These are phyloP conservation scores for Angomonas deanei DNA, from an alignment of 208 protist species.

Conservation along the genomic window DNA sequence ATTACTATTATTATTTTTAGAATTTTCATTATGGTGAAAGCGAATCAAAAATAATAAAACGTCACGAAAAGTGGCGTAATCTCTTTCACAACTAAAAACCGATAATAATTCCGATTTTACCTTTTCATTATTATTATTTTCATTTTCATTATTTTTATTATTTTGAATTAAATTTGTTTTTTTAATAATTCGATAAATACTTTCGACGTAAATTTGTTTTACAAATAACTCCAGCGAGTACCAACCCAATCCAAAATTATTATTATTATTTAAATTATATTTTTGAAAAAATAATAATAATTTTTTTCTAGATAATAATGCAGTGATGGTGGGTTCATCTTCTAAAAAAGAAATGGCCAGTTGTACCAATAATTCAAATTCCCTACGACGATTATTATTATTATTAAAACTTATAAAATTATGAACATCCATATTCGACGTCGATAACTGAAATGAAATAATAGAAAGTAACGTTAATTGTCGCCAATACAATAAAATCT, in stretches of 20 bases:
- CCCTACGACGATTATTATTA: constrained; percentile 2
- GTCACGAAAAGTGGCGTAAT: not conserved
- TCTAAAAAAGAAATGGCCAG: constrained; percentile 42
- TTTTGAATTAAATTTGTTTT: too few relatives aligned
- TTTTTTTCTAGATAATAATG: not conserved
- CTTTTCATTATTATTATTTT: not conserved
- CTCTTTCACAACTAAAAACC: not conserved
- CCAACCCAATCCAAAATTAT: not conserved
- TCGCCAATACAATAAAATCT: not conserved
- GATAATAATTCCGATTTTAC: not conserved
- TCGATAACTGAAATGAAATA: not conserved
- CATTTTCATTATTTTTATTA: not conserved
- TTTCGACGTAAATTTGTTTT: not conserved
- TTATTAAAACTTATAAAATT: not conserved
- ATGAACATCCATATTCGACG: not conserved
- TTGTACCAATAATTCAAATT: constrained; percentile 40
- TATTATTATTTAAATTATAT: not conserved
- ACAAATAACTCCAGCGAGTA: not conserved
- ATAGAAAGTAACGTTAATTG: not conserved
- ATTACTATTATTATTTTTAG: not conserved
- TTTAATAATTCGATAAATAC: not conserved
- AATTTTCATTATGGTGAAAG: not conserved
- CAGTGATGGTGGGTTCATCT: constrained; percentile 26
- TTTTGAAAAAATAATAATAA: not conserved
- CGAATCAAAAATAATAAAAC: not conserved